Evolutionary conservation across 2,329 filamentous ascomycete genomes (phyloP).

Genomic region (Dothideomycetes sp.): DNA sequence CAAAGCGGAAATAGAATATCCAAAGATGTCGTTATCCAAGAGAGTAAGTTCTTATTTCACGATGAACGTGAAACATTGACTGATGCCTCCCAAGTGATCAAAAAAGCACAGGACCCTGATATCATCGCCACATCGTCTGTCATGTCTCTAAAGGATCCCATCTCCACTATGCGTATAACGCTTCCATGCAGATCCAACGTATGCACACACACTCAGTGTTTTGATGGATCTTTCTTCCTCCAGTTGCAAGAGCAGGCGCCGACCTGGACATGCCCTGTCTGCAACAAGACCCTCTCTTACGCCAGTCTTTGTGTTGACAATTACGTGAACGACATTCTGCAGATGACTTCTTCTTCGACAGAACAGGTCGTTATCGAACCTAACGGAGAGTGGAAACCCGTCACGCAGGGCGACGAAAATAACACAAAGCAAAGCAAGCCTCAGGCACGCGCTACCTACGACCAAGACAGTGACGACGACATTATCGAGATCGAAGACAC

Average conservation of each 20-base stretch:
- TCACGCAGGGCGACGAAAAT: constrained; percentile 34
- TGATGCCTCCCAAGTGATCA: constrained; percentile 52
- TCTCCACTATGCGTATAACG: constrained; percentile 74
- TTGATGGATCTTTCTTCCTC: constrained; percentile 85
- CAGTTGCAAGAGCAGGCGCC: constrained; percentile 93
- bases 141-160: constrained; percentile 83
- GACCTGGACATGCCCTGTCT: constrained; percentile 93
- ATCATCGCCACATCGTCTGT: constrained; percentile 82
- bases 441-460: constrained; percentile 23
- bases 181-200: constrained; percentile 69
- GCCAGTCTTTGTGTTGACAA: constrained; percentile 80
- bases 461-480: constrained; percentile 36
- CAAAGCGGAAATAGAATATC: constrained; percentile 58
- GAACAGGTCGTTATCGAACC: constrained; percentile 90
- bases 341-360: constrained; percentile 57
- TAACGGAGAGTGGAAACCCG: constrained; percentile 63
- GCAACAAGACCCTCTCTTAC: constrained; percentile 73
- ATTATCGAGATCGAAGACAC: constrained; percentile 36
- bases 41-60: constrained; percentile 52
- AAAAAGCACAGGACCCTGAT: constrained; percentile 74
- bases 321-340: constrained; percentile 81
- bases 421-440: constrained; percentile 29
- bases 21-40: constrained; percentile 70
- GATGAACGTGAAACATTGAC: constrained; percentile 2
- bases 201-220: constrained; percentile 89